These are phyloP conservation scores for Arthrinium phaeospermum DNA, from an alignment of 2,329 filamentous ascomycete genomes.

Conservation along the genomic window DNA sequence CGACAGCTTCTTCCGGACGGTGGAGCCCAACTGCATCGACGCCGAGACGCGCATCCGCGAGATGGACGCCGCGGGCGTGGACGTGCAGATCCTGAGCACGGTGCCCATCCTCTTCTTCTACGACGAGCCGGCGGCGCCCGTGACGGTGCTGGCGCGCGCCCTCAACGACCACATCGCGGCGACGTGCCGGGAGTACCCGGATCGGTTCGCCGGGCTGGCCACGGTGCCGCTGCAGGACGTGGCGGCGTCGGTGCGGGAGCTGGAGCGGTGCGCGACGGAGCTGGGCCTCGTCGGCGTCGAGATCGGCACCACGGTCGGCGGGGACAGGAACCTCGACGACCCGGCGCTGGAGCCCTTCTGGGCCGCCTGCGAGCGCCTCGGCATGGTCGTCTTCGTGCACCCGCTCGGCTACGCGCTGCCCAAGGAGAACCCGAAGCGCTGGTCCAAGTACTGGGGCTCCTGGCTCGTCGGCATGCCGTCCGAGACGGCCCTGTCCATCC, in stretches of 20 bases:
- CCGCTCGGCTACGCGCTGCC: conserved; percentile 41
- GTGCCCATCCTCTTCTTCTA: conserved; percentile 46
- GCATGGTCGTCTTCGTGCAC: conserved; percentile 42
- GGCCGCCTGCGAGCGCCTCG: conserved; percentile 38
- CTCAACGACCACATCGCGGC: conserved; percentile 41
- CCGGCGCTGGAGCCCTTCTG: conserved; percentile 38
- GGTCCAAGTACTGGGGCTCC: conserved; percentile 40
- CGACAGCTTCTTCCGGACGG: conserved; percentile 40
- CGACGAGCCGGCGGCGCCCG: conserved; percentile 38
- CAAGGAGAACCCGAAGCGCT: conserved; percentile 39
- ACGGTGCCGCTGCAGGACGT: conserved; percentile 42
- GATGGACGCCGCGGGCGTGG: conserved; percentile 43
- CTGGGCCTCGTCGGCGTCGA: conserved; percentile 39
- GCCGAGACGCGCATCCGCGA: conserved; percentile 34
- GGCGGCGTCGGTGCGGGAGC: conserved; percentile 35
- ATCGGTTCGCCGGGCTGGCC: conserved; percentile 40
- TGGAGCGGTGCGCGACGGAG: conserved; percentile 31
- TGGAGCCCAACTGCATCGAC: conserved; percentile 41
- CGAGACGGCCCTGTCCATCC: conserved; percentile 42
- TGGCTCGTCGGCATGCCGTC: conserved; percentile 45
- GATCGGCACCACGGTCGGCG: conserved; percentile 41
- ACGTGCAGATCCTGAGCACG: conserved; percentile 43
- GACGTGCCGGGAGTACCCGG: conserved; percentile 32
- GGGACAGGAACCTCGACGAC: conserved; percentile 39
- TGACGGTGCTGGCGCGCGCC: conserved; percentile 35